Percentiles rank a stretch among this genome's conserved stretches.
These are phyloP conservation scores for Clavulina sp. DNA, from an alignment of 768 basidiomycete species.

Conservation along the genomic window DNA sequence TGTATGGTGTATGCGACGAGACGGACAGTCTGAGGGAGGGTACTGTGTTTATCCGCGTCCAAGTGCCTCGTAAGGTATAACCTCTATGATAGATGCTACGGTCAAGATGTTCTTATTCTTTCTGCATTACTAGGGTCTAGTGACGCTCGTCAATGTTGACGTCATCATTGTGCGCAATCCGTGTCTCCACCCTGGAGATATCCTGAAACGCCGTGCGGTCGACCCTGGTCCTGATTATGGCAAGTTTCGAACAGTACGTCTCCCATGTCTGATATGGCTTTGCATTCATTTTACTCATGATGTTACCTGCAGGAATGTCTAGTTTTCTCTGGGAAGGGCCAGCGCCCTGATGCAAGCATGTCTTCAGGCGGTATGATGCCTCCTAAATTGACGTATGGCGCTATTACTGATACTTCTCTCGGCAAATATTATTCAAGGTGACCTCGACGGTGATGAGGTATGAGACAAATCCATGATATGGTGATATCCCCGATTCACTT, in stretches of 20 bases:
- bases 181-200: slow-evolving; percentile 51
- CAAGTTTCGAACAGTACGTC: too few species aligned
- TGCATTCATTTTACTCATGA: slow-evolving; percentile 15
- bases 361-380: slow-evolving; percentile 52
- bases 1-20: slow-evolving; percentile 55
- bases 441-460: slow-evolving; percentile 31
- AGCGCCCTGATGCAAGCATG: slow-evolving; percentile 49
- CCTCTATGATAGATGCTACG: not conserved
- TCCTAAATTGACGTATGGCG: slow-evolving; percentile 18
- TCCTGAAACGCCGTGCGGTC: slow-evolving; percentile 44
- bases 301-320: slow-evolving; percentile 47
- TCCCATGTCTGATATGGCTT: too few species aligned
- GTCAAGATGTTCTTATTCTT: not conserved
- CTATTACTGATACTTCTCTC: not conserved
- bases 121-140: slow-evolving; percentile 27
- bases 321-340: slow-evolving; percentile 45
- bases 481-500: not conserved
- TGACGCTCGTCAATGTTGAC: slow-evolving; percentile 40
- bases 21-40: slow-evolving; percentile 44
- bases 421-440: too few species aligned
- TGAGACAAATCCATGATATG: not conserved
- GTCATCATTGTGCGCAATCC: slow-evolving; percentile 52
- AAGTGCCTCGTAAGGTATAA: slow-evolving; percentile 15
- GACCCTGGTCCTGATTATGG: slow-evolving; percentile 21
- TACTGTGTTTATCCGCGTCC: slow-evolving; percentile 44